Evolutionary conservation across 2,329 filamentous ascomycete species (phyloP), one percentile per base, ranked within the genome.

Genomic region (Colletotrichum cordylinicola): DNA sequence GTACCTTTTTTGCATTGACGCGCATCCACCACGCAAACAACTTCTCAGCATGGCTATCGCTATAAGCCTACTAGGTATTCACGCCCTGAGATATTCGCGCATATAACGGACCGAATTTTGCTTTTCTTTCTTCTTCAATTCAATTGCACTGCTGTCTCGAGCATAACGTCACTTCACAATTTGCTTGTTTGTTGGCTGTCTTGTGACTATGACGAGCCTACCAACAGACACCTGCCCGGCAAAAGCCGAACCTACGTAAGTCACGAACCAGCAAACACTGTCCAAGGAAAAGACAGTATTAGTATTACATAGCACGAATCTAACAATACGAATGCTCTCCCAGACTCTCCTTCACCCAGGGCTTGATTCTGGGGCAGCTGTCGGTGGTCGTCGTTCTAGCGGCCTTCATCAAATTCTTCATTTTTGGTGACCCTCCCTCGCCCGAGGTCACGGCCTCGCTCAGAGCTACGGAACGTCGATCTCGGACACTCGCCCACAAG

Each of bases 381-480:
- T 98, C 96, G 3, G 94, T 99, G 61, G 95, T 98, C 16, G 88
- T 98, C 29, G 90, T 99, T 52, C 92, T 99, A 77, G 96, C 96
- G 78, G 95, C 94, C 79, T 98, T 99, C 86, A 98, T 99, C 85
- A 98, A 98, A 84, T 99, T 98, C 91, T 99, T 99, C 91, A 98
- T 99, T 82, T 98, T 99, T 83, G 97, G 97, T 80, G 97, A 98
- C 82, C 93, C 95, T 7, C 95, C 96, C 1, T 95, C 94, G 2
- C 90, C 95, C 77, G 96, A 98, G 78, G 92, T 94, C 70, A 95
- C 94, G 24, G 95, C 95, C 15, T 90, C 95, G 9, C 88, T 94
- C 58, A 92, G 94, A 79, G 95, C 94, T 74, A 93, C 93, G 13
- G 93, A 95, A 79, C 92, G 95, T 31, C 92, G 93, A 74, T 92